A percentile compares a stretch with the other conserved stretches of the same genome.
These are phyloP conservation scores for Cyclostephanos tholiformis DNA, from an alignment of 108 stramenopile species.

Conservation along the genomic window DNA sequence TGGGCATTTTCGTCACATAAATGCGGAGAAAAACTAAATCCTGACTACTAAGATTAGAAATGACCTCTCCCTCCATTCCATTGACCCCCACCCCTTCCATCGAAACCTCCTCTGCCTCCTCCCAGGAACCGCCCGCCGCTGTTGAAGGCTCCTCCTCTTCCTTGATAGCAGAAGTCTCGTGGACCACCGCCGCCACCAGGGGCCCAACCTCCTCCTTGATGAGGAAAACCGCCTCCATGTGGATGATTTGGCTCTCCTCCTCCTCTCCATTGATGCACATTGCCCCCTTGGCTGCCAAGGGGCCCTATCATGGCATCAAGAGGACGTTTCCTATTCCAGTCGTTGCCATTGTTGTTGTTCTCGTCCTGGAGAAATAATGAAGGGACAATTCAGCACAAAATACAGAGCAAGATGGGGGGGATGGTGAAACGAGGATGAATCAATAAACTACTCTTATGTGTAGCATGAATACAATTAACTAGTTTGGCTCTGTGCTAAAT, in stretches of 20 bases:
- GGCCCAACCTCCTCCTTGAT: slow-evolving; percentile 30
- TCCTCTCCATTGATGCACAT: slow-evolving; percentile 9
- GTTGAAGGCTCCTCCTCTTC: slow-evolving; percentile 22
- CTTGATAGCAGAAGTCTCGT: slow-evolving; percentile 23
- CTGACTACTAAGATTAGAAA: background rate
- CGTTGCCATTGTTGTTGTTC: slow-evolving; percentile 5
- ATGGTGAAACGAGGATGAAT: slow-evolving; percentile 4
- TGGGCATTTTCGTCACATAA: too few species aligned
- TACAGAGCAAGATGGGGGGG: background rate
- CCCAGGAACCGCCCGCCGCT: slow-evolving; percentile 12
- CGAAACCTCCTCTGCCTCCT: slow-evolving; percentile 14
- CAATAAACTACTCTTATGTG: slow-evolving; percentile 2
- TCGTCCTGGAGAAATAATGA: slow-evolving; percentile 1
- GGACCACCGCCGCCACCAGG: slow-evolving; percentile 34
- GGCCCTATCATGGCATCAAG: slow-evolving; percentile 11
- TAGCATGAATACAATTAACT: background rate
- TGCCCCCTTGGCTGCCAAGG: background rate
- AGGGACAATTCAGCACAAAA: background rate
- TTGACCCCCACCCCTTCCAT: slow-evolving; percentile 15
- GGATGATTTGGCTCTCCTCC: slow-evolving; percentile 13
- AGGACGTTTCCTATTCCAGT: slow-evolving; percentile 27
- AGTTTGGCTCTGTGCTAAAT: slow-evolving; percentile 5
- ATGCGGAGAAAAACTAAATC: too few species aligned
- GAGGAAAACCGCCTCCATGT: slow-evolving; percentile 15
- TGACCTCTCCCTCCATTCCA: slow-evolving; percentile 9